A percentile compares a stretch with the other conserved stretches of the same genome.
Conservation (phyloP, 202 grass and related monocot genomes). For the Carex sylvatica region DNA sequence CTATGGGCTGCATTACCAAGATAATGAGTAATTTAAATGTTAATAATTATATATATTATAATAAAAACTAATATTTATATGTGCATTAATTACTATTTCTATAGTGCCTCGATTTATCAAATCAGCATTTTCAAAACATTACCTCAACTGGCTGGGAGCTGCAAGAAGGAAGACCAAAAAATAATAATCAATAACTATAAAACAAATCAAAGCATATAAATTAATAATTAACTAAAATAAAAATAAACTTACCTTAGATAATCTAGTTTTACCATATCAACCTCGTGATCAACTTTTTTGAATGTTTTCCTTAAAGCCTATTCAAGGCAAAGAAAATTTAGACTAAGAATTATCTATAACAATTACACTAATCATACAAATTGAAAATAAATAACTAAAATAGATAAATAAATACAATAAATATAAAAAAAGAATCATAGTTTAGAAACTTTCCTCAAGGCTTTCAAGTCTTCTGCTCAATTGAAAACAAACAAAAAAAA, state of each 20-base stretch:
- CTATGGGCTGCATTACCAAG: background rate
- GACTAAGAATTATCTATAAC: background rate
- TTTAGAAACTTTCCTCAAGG: conserved; percentile 63
- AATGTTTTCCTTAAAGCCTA: conserved; percentile 92
- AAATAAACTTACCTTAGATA: conserved; percentile 54
- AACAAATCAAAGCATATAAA: background rate
- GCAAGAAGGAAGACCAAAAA: conserved; percentile 33
- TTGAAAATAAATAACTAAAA: background rate
- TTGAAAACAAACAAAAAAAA: background rate
- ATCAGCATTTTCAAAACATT: conserved; percentile 1
- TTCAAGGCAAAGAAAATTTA: conserved; percentile 13
- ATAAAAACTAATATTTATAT: background rate
- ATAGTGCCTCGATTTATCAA: background rate
- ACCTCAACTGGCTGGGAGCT: conserved; percentile 80
- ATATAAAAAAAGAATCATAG: background rate
- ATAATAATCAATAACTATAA: background rate
- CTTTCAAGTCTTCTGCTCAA: conserved; percentile 72
- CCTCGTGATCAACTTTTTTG: conserved; percentile 84
- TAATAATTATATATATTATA: background rate
- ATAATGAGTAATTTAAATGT: background rate
- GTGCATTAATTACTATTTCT: background rate
- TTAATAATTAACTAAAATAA: background rate
- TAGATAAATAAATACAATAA: background rate
- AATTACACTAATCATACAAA: too few relatives aligned
- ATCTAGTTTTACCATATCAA: conserved; percentile 77